Conservation (phyloP, 163 green algal species). For the Scenedesmus sp. region DNA sequence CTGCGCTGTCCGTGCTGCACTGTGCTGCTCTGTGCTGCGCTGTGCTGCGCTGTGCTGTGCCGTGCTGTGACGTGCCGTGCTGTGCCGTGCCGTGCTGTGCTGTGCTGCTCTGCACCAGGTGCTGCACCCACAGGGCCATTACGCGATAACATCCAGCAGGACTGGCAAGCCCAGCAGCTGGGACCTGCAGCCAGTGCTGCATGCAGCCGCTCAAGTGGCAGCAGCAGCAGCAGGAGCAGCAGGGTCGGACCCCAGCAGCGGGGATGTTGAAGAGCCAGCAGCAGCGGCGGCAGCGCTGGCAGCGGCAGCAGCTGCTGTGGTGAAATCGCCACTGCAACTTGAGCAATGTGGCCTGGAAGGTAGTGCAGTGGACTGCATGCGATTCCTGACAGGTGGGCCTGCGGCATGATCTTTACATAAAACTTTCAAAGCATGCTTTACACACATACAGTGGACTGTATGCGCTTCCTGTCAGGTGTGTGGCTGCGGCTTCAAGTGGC, state of each 20-base stretch:
- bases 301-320: slow-evolving; percentile 16
- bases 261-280: background rate
- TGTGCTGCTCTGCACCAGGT: slow-evolving; percentile 51
- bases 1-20: too few species aligned
- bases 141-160: slow-evolving; percentile 5
- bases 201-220: background rate
- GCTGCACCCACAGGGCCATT: slow-evolving; percentile 52
- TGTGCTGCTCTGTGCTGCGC: too few species aligned
- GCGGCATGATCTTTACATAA: too few species aligned
- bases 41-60: background rate
- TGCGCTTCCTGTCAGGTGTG: slow-evolving; percentile 23
- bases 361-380: slow-evolving; percentile 39
- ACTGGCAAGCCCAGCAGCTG: slow-evolving; percentile 42
- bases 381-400: slow-evolving; percentile 54
- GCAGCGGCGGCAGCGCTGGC: background rate
- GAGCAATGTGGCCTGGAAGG: background rate
- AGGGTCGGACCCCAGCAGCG: background rate
- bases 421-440: too few species aligned
- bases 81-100: slow-evolving; percentile 9
- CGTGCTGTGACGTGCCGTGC: background rate
- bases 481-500: too few species aligned
- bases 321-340: background rate
- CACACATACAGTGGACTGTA: slow-evolving; percentile 18
- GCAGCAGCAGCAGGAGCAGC: background rate
- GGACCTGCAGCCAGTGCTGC: background rate